A percentile compares a stretch with the other conserved stretches of the same genome.
Evolutionary conservation across 2,329 filamentous ascomycete species (phyloP).

Genomic region (Botrytis deweyae): DNA sequence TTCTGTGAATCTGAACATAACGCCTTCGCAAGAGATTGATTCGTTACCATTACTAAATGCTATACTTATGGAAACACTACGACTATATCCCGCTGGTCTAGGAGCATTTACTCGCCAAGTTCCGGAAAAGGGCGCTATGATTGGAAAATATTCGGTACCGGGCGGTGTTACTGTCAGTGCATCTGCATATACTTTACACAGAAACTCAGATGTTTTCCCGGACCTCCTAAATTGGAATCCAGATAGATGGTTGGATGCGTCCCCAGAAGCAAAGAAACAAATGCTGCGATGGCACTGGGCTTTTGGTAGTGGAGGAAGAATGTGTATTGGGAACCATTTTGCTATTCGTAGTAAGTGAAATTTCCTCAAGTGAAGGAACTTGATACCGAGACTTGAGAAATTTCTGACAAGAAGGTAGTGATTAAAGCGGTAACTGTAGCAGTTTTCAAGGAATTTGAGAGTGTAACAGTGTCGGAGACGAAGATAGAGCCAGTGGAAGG

Average conservation of each 20-base stretch:
- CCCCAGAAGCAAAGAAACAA: conserved; percentile 38
- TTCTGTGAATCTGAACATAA: not conserved
- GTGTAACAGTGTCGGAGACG: conserved; percentile 57
- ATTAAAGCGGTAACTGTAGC: conserved; percentile 68
- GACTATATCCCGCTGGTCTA: conserved; percentile 54
- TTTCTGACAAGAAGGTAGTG: conserved; percentile 46
- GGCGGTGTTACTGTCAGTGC: conserved; percentile 25
- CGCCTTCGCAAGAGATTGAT: conserved; percentile 43
- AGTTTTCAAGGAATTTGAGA: conserved; percentile 66
- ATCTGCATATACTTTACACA: conserved; percentile 2
- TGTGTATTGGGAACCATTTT: conserved; percentile 66
- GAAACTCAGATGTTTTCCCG: conserved; percentile 43
- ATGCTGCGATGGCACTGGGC: conserved; percentile 60
- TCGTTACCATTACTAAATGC: conserved; percentile 52
- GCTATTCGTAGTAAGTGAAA: conserved; percentile 51
- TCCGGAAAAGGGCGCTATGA: conserved; percentile 12
- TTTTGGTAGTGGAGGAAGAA: conserved; percentile 64
- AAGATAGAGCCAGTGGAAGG: conserved; percentile 60
- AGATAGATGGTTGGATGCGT: conserved; percentile 47
- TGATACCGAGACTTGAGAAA: not conserved
- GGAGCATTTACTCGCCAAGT: conserved; percentile 48
- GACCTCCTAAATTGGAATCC: conserved; percentile 48
- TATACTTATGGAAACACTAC: conserved; percentile 55
- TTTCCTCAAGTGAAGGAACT: not conserved
- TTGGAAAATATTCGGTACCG: not conserved